Evolutionary conservation across 176 grass and related monocot genomes (phyloP).

Genomic region (Puccinellia tenuiflora): DNA sequence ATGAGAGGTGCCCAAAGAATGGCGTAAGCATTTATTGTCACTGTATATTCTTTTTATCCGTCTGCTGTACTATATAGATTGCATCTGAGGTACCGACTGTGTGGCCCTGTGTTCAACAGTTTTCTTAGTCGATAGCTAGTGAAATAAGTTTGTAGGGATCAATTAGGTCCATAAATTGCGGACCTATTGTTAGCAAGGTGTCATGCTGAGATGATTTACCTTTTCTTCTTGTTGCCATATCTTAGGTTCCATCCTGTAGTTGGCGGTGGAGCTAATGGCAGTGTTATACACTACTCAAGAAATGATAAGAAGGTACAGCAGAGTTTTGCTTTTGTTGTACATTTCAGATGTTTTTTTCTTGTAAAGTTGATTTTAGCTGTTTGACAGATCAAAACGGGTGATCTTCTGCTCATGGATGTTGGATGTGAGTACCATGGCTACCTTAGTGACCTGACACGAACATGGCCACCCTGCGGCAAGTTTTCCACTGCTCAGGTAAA

Average conservation of each 20-base stretch:
- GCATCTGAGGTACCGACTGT: neutral
- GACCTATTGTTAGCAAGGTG: neutral
- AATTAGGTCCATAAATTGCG: neutral
- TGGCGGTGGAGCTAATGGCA: constrained; percentile 77
- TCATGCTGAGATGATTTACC: neutral
- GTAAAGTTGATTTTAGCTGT: constrained; percentile 35
- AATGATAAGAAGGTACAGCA: constrained; percentile 75
- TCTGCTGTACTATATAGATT: neutral
- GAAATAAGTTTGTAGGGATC: neutral
- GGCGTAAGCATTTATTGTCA: constrained; percentile 61
- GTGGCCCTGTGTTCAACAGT: neutral
- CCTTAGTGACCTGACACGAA: constrained; percentile 82
- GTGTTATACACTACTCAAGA: constrained; percentile 92
- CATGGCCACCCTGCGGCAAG: constrained; percentile 76
- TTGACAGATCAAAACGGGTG: constrained; percentile 72
- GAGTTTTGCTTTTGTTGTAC: neutral
- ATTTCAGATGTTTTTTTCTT: constrained; percentile 20
- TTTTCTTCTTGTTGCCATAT: constrained; percentile 3
- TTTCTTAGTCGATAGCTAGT: constrained; percentile 4
- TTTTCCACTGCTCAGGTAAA: constrained; percentile 82
- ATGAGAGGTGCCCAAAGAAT: constrained; percentile 97
- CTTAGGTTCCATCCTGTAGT: constrained; percentile 94
- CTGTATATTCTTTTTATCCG: constrained; percentile 4
- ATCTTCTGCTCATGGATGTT: constrained; percentile 94
- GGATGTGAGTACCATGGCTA: constrained; percentile 98